Evolutionary conservation across 768 basidiomycete species (phyloP).

Genomic region (Melanogaster broomeanus): DNA sequence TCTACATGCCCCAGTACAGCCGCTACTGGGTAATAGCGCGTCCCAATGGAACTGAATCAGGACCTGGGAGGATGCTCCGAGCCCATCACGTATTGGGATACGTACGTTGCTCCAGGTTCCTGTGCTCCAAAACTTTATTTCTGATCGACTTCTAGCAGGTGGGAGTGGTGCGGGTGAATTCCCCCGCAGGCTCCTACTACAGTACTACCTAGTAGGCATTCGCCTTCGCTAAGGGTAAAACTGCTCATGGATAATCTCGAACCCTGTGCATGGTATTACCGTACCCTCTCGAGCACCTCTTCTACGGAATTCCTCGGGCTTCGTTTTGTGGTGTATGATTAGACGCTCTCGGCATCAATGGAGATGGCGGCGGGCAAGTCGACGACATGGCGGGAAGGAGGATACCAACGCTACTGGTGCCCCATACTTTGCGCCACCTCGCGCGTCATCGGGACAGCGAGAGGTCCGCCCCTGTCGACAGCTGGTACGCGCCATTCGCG

Average conservation of each 20-base stretch:
- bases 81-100: not conserved
- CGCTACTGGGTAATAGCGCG: not conserved
- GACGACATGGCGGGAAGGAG: no score
- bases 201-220: no score
- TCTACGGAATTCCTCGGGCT: not conserved
- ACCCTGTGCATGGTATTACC: not conserved
- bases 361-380: no score
- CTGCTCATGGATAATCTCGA: not conserved
- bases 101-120: not conserved
- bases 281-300: not conserved
- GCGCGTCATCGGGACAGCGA: no score
- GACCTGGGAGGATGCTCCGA: not conserved
- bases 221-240: not conserved
- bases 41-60: not conserved
- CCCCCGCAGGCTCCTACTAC: not conserved
- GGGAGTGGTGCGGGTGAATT: not conserved
- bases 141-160: not conserved
- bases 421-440: not conserved
- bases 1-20: not conserved
- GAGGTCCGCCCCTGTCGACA: slow-evolving; percentile 4
- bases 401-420: not conserved
- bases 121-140: not conserved
- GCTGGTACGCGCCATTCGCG: no score
- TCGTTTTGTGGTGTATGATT: not conserved
- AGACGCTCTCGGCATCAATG: not conserved